Evolutionary conservation across 2,329 filamentous ascomycete species (phyloP).

Genomic region (Didymellaceae sp.): DNA sequence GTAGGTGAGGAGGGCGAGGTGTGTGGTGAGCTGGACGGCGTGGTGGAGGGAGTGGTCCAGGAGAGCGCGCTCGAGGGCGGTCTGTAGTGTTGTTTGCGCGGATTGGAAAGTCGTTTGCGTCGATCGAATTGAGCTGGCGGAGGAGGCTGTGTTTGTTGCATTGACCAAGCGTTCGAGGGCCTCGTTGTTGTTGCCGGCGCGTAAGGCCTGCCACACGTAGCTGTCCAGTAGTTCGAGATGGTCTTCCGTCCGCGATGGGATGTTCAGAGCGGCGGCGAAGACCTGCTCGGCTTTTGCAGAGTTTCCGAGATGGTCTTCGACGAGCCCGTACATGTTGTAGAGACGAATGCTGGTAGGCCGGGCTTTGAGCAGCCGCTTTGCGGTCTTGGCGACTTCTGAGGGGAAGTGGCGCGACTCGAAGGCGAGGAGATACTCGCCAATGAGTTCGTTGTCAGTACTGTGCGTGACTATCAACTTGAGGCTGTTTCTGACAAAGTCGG

Average conservation of each 20-base stretch:
- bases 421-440: slow-evolving; percentile 75
- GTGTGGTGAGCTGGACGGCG: slow-evolving; percentile 63
- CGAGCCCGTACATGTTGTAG: slow-evolving; percentile 80
- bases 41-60: slow-evolving; percentile 49
- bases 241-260: slow-evolving; percentile 61
- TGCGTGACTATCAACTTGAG: slow-evolving; percentile 64
- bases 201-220: slow-evolving; percentile 70
- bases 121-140: no score
- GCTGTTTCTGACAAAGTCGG: slow-evolving; percentile 38
- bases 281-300: slow-evolving; percentile 66
- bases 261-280: slow-evolving; percentile 69
- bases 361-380: slow-evolving; percentile 75
- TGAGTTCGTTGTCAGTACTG: slow-evolving; percentile 45
- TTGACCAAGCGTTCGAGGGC: slow-evolving; percentile 45
- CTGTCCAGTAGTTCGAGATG: slow-evolving; percentile 61
- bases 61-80: slow-evolving; percentile 60
- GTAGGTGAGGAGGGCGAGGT: slow-evolving; percentile 71
- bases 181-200: slow-evolving; percentile 42
- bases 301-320: slow-evolving; percentile 69
- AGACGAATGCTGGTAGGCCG: slow-evolving; percentile 68
- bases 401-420: slow-evolving; percentile 66
- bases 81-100: background rate
- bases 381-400: slow-evolving; percentile 67
- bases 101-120: no score
- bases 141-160: background rate